These are phyloP conservation scores for Phytopythium vexans DNA, from an alignment of 352 stramenopile genomes.

Conservation along the genomic window DNA sequence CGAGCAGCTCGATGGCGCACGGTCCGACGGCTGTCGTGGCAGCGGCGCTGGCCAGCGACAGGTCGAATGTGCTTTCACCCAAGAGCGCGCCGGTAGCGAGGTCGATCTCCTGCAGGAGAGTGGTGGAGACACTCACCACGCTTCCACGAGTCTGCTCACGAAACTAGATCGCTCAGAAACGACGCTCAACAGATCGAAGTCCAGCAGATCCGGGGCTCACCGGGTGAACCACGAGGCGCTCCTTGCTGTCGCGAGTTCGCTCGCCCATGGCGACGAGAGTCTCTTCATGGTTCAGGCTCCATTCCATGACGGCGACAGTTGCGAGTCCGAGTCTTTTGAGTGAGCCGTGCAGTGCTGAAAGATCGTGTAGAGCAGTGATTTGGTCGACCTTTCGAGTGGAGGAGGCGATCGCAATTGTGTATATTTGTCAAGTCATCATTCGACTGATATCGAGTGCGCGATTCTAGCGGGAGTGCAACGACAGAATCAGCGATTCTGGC, in stretches of 20 bases:
- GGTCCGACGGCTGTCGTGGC: background rate
- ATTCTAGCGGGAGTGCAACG: background rate
- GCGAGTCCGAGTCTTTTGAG: background rate
- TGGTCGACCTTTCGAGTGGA: too few species aligned
- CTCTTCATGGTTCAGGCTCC: background rate
- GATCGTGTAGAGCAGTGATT: too few species aligned
- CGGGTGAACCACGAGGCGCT: slow-evolving; percentile 26
- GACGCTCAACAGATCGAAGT: background rate
- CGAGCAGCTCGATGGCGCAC: slow-evolving; percentile 41
- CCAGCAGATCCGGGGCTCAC: slow-evolving; percentile 2
- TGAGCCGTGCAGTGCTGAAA: background rate
- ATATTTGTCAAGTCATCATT: too few species aligned
- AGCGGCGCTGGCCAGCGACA: slow-evolving; percentile 24
- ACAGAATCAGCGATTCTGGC: slow-evolving; percentile 21
- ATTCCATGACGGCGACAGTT: slow-evolving; percentile 2
- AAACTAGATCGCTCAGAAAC: background rate
- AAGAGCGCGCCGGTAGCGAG: slow-evolving; percentile 44
- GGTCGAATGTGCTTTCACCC: slow-evolving; percentile 64
- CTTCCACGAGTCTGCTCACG: slow-evolving; percentile 28
- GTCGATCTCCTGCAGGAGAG: slow-evolving; percentile 66
- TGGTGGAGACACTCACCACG: slow-evolving; percentile 50
- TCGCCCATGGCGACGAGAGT: slow-evolving; percentile 4
- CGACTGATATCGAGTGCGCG: too few species aligned
- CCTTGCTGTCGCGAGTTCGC: slow-evolving; percentile 9
- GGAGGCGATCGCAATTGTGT: too few species aligned